Evolutionary conservation across 192 early-diverging fungal genomes (phyloP), one percentile per base, ranked within the genome.

Genomic region (Ambispora gerdemannii): DNA sequence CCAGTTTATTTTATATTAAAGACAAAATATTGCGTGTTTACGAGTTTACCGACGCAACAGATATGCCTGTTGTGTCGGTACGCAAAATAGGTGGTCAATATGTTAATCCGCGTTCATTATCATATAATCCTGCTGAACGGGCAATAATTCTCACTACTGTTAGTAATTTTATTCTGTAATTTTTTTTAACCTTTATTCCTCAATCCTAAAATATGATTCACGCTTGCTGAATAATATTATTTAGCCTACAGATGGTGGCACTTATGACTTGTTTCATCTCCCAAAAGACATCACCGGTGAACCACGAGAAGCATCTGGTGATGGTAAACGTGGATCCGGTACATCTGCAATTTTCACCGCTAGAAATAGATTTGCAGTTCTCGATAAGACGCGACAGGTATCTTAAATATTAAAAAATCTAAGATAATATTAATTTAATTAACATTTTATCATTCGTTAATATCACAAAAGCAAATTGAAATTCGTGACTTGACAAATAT

Each of bases 311-410:
- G 78, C 78, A 0, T 55, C 78, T 4, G 77, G 75, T 66, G 85
- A 95, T 50, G 82, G 84, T 27, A 93, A 91, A 72, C 88, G 90
- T 63, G 97, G 95, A 8, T 63, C 80, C 1, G 95, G 94, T 0
- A 79, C 87, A 22, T 84, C 93, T 15, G 94, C 94, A 10, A 85
- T 97, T 56, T 99, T 93, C 82, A 92, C 95, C 61, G 94, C 93
- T 25, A 92, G 97, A 71, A 99, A 99, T 74, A 88, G 97, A 24
- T 97, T 96, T 85, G 97, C 96, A 17, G 96, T 98, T 4, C 80
- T 98, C 43, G 95, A 97, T 76, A 95, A 93, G 72, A 77, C 83
- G 10, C 84, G 79, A 58, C 90, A 92, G 73, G 75, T 71, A 70
- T 50, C 51, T 15, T 35, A 28, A 1, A 27, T 22, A 31, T 33